phyloP scores from a whole-genome alignment of 2,329 filamentous ascomycete genomes.

The Colletotrichum sp. region DNA sequence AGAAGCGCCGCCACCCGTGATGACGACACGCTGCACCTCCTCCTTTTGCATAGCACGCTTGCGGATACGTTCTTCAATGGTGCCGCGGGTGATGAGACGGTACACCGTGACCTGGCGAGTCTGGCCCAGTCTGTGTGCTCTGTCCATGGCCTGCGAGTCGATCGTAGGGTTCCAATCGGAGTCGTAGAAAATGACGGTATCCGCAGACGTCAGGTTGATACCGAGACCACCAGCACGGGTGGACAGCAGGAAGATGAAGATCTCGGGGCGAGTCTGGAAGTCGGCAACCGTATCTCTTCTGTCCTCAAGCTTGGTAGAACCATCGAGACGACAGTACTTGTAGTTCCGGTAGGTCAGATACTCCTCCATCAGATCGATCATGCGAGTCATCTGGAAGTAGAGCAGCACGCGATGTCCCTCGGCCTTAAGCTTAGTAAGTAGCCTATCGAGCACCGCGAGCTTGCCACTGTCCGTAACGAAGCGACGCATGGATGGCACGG shows the following conservation, averaged over 20 bases:
- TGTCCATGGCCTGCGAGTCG: slow-evolving; percentile 98
- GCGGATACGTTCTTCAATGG: slow-evolving; percentile 96
- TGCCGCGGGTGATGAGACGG: slow-evolving; percentile 93
- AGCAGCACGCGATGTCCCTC: slow-evolving; percentile 91
- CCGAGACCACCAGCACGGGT: slow-evolving; percentile 96
- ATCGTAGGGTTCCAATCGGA: slow-evolving; percentile 99
- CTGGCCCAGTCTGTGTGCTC: slow-evolving; percentile 95
- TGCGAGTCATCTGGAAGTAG: slow-evolving; percentile 99
- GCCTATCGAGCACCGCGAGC: slow-evolving; percentile 85
- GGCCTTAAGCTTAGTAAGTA: slow-evolving; percentile 89
- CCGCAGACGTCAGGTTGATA: slow-evolving; percentile 95
- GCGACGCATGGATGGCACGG: slow-evolving; percentile 93
- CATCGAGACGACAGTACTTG: slow-evolving; percentile 96
- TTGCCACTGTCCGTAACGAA: slow-evolving; percentile 99
- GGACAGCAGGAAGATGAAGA: slow-evolving; percentile 95
- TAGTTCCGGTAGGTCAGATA: slow-evolving; percentile 99
- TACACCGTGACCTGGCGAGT: slow-evolving; percentile 97
- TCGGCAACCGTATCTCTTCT: slow-evolving; percentile 94
- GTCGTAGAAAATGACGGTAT: slow-evolving; percentile 99
- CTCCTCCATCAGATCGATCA: slow-evolving; percentile 99
- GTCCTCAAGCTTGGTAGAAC: slow-evolving; percentile 96
- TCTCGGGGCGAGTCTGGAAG: slow-evolving; percentile 92
- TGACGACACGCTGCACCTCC: slow-evolving; percentile 97
- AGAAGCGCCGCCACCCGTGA: slow-evolving; percentile 85
- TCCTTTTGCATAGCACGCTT: slow-evolving; percentile 98